Evolutionary conservation across 139 green algal genomes (phyloP), one percentile per base, ranked within the genome.

Genomic region (Tetraselmis chui): DNA sequence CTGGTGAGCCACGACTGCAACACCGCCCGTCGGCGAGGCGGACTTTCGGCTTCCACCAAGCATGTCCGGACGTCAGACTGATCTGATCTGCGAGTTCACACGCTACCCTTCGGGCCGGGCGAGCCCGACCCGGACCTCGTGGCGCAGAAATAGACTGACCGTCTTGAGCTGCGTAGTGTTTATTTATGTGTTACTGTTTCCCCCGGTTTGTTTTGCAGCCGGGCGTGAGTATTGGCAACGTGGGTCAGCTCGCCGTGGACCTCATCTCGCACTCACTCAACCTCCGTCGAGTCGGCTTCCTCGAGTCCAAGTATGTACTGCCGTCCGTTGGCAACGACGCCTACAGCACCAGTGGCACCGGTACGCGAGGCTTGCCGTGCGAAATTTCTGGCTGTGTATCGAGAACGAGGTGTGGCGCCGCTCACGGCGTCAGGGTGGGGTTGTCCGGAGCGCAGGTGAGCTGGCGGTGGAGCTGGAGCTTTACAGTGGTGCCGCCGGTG

Each of bases 161-260:
- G n/a, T n/a, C n/a, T n/a, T n/a, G n/a, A n/a, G n/a, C n/a, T n/a
- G n/a, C n/a, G n/a, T n/a, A n/a, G n/a, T n/a, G n/a, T n/a, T n/a
- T n/a, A n/a, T n/a, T n/a, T n/a, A n/a, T n/a, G n/a, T n/a, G n/a
- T n/a, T n/a, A n/a, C n/a, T n/a, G n/a, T n/a, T n/a, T n/a, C n/a
- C n/a, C n/a, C n/a, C n/a, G n/a, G n/a, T n/a, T n/a, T n/a, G n/a
- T n/a, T n/a, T n/a, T 18, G 45, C 45, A 67, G 45, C 45, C 45
- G 45, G 45, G 45, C 45, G 45, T 67, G 45, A 67, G 45, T 18
- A 67, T 67, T 18, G 45, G 85, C 86, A 97, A 97, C 78, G 90
- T 94, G 23, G 93, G 93, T 0, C 92, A 97, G 83, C 90, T 97
- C n/a, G 89, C 93, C 0, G 77, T 91, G 5, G 93, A 97, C 30